Evolutionary conservation across 306 rosid genomes (phyloP), one percentile per base, ranked within the genome.

Genomic region (Vigna trinervia): DNA sequence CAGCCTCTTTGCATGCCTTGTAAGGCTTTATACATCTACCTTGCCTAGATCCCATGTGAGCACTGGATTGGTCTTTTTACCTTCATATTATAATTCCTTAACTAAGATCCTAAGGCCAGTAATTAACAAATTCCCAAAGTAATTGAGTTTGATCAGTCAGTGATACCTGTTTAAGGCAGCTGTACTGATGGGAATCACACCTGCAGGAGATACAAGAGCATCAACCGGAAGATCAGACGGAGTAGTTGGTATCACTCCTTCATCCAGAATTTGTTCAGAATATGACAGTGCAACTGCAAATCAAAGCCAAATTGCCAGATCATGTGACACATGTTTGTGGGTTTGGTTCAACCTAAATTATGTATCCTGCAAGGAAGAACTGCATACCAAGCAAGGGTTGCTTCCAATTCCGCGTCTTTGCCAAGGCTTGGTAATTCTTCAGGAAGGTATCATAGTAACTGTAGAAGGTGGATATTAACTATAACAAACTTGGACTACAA

Each of bases 381-480:
- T 38, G 74, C 86, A 36, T 87, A 95, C 97, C 99, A 38, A 89
- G 87, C 52, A 95, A 86, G 39, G 99, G 97, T 76, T 87, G 97
- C 84, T 81, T 89, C 99, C 99, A 95, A 78, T 87, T 85, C 75
- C 77, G 84, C 26, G 80, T 82, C 82, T 82, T 86, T 28, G 89
- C 97, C 53, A 92, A 91, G 76, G 88, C 91, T 85, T 81, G 92
- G 84, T 92, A 95, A 74, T 84, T 95, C 77, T 67, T 84, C 80
- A 95, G 82, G 81, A 95, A 95, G 84, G 87, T 89, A 85, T 95
- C 99, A 43, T 95, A 95, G 80, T 92, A 95, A 69, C 98, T 92
- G 83, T 12, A 30, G 58, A 61, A 28, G 28, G 41, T 47, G 50
- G 11, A 68, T 32, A 41, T 32, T n/a, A 51, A 81, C 50, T n/a